These are phyloP conservation scores for Coniochaeta ligniaria DNA, from an alignment of 2,329 filamentous ascomycete genomes.

Conservation along the genomic window DNA sequence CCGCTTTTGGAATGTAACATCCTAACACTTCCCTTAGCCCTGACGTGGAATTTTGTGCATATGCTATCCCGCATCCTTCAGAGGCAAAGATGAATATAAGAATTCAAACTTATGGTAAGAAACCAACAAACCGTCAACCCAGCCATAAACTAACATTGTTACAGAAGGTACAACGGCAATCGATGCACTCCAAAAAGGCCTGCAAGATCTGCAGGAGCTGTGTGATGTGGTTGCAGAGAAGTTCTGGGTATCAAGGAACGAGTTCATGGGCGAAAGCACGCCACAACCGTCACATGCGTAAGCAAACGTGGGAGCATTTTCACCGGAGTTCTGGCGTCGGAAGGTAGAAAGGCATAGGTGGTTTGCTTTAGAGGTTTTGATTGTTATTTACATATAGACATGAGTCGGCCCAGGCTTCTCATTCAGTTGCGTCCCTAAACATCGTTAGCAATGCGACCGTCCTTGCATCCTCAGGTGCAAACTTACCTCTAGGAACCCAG, in stretches of 20 bases:
- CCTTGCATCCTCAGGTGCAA: background rate
- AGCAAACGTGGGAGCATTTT: background rate
- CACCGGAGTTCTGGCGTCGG: background rate
- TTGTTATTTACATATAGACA: slow-evolving; percentile 24
- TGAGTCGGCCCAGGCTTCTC: slow-evolving; percentile 5
- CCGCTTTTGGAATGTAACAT: background rate
- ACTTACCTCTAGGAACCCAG: slow-evolving; percentile 86
- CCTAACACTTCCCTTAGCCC: slow-evolving; percentile 51
- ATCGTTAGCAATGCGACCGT: background rate
- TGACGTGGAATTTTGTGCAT: slow-evolving; percentile 95
- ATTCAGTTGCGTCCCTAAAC: slow-evolving; percentile 39
- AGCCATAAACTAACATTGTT: slow-evolving; percentile 8
- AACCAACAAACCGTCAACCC: background rate
- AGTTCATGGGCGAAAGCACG: slow-evolving; percentile 33
- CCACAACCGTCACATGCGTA: background rate
- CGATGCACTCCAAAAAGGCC: slow-evolving; percentile 82
- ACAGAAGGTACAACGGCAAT: slow-evolving; percentile 73
- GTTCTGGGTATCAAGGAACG: slow-evolving; percentile 63
- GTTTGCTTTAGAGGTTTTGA: slow-evolving; percentile 14
- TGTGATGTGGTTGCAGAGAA: slow-evolving; percentile 93
- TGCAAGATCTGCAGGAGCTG: slow-evolving; percentile 81
- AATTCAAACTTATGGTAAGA: slow-evolving; percentile 81
- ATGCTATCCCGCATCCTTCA: slow-evolving; percentile 94
- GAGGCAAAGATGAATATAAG: slow-evolving; percentile 95
- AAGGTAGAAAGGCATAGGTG: background rate